Conservation (phyloP, 805 yeast species). For the Pichia scutulata region DNA sequence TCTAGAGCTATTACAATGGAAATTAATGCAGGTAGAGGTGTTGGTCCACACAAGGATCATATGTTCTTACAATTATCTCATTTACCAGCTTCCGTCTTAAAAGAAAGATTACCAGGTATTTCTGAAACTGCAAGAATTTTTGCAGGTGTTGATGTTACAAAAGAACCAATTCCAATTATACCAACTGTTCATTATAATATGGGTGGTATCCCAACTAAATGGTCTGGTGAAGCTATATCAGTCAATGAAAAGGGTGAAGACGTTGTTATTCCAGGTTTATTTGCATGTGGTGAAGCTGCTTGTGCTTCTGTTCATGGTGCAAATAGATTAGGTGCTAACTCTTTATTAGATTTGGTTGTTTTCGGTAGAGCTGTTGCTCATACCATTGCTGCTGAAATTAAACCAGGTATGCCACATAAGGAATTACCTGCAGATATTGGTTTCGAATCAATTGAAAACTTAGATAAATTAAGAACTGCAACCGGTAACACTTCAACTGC, state of each 20-base stretch:
- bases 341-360: constrained; percentile 90
- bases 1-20: constrained; percentile 98
- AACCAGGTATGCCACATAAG: constrained; percentile 83
- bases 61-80: constrained; percentile 90
- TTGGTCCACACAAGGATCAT: constrained; percentile 93
- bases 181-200: constrained; percentile 99
- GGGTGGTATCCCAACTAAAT: constrained; percentile 99
- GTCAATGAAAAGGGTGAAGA: constrained; percentile 84
- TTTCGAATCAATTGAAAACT: constrained; percentile 79
- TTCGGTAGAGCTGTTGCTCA: constrained; percentile 98
- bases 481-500: constrained; percentile 79
- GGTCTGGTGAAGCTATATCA: constrained; percentile 90
- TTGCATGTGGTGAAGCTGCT: constrained; percentile 98
- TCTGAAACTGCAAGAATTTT: constrained; percentile 97
- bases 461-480: constrained; percentile 83
- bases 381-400: constrained; percentile 75
- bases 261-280: constrained; percentile 82
- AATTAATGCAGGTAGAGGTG: constrained; percentile 98
- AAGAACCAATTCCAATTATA: constrained; percentile 96
- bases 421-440: constrained; percentile 84
- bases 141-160: constrained; percentile 99
- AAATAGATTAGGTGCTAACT: constrained; percentile 98
- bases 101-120: constrained; percentile 97
- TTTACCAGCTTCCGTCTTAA: constrained; percentile 82
- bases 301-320: constrained; percentile 99